These are phyloP conservation scores for Ceratobasidium theobromae DNA, from an alignment of 1,284 basidiomycete species.

Conservation along the genomic window DNA sequence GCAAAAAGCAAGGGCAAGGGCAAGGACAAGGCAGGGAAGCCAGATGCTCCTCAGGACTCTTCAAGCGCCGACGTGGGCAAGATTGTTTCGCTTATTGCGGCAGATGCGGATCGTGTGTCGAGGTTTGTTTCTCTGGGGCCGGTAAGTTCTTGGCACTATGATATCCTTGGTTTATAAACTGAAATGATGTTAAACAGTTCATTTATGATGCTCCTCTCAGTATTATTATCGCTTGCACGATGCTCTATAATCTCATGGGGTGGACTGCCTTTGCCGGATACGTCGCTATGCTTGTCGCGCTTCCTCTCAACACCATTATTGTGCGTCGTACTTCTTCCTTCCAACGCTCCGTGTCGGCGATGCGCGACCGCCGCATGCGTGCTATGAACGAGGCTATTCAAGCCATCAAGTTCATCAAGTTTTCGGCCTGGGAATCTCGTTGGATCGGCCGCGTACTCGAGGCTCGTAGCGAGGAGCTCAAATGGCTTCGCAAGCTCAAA, in stretches of 20 bases:
- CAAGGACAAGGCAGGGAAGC: conserved; percentile 5
- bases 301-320: conserved; percentile 29
- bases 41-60: conserved; percentile 15
- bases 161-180: not conserved
- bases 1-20: conserved; percentile 25
- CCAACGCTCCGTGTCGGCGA: conserved; percentile 7
- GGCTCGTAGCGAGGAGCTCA: conserved; percentile 23
- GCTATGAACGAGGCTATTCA: conserved; percentile 35
- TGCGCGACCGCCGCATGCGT: conserved; percentile 31
- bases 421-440: conserved; percentile 30
- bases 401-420: conserved; percentile 34
- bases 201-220: conserved; percentile 30
- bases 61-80: conserved; percentile 34
- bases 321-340: conserved; percentile 18
- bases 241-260: conserved; percentile 33
- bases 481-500: conserved; percentile 11
- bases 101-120: conserved; percentile 14
- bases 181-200: not conserved
- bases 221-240: conserved; percentile 14
- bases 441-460: conserved; percentile 29
- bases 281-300: conserved; percentile 21
- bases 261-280: conserved; percentile 33
- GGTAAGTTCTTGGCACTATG: conserved; percentile 1
- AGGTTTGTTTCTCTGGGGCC: conserved; percentile 2
- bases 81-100: conserved; percentile 29